Conservation (phyloP, 2,329 filamentous ascomycete genomes). For the Pseudodiploospora longispora region DNA sequence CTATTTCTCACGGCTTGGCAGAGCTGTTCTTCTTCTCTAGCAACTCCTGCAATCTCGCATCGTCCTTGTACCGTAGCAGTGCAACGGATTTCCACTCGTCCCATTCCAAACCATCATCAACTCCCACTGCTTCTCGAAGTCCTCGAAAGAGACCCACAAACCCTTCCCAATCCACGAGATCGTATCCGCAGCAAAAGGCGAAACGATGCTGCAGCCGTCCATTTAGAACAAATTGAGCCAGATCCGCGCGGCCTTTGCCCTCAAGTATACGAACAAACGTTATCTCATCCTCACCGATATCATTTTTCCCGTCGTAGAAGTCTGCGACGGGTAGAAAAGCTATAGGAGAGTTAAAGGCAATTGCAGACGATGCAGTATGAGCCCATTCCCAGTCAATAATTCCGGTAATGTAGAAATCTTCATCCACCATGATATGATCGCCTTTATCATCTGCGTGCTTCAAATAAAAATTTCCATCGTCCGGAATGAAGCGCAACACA, state of each 20-base stretch:
- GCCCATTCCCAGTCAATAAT: slow-evolving; percentile 39
- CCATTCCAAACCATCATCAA: slow-evolving; percentile 28
- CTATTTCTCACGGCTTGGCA: neutral
- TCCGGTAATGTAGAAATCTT: slow-evolving; percentile 36
- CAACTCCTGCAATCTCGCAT: slow-evolving; percentile 13
- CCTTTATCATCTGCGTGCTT: slow-evolving; percentile 37
- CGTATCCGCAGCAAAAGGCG: slow-evolving; percentile 33
- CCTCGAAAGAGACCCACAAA: slow-evolving; percentile 33
- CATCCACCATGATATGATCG: slow-evolving; percentile 39
- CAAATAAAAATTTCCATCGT: slow-evolving; percentile 31
- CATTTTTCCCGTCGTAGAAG: slow-evolving; percentile 30
- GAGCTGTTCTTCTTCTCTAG: slow-evolving; percentile 6
- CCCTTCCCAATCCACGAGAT: slow-evolving; percentile 33
- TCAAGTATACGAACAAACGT: slow-evolving; percentile 23
- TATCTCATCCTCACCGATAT: slow-evolving; percentile 29
- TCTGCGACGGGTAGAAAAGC: slow-evolving; percentile 30
- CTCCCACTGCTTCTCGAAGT: slow-evolving; percentile 24
- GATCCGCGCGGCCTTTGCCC: slow-evolving; percentile 25
- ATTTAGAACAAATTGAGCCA: slow-evolving; percentile 28
- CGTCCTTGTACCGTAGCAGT: slow-evolving; percentile 25
- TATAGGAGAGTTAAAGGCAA: slow-evolving; percentile 35
- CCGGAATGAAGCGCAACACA: slow-evolving; percentile 13
- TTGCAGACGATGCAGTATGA: slow-evolving; percentile 23
- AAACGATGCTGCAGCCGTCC: slow-evolving; percentile 31
- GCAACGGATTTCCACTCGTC: slow-evolving; percentile 27